Evolutionary conservation across 768 basidiomycete genomes (phyloP).

Genomic region (Xerocomellus dryophilus): DNA sequence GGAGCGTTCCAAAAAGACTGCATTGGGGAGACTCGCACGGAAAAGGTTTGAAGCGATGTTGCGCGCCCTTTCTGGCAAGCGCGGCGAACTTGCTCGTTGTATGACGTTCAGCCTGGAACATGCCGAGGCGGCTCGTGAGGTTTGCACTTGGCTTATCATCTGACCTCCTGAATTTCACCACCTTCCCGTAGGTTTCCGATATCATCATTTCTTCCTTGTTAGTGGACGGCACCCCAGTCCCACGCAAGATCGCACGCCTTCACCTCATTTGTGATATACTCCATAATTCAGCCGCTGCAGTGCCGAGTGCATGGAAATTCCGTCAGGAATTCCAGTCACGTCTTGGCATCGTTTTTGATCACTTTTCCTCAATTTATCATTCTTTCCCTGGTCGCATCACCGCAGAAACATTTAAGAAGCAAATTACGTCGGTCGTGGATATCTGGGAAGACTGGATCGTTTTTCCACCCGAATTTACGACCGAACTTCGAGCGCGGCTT

Average conservation of each 20-base stretch:
- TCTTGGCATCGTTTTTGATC: slow-evolving; percentile 93
- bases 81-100: slow-evolving; percentile 88
- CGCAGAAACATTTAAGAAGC: slow-evolving; percentile 92
- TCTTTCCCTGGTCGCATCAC: slow-evolving; percentile 96
- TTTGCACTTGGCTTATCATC: slow-evolving; percentile 29
- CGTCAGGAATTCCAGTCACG: slow-evolving; percentile 90
- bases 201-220: slow-evolving; percentile 86
- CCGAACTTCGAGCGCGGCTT: slow-evolving; percentile 67
- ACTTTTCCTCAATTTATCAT: slow-evolving; percentile 89
- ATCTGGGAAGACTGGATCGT: slow-evolving; percentile 99
- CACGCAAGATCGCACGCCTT: slow-evolving; percentile 91
- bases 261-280: slow-evolving; percentile 97
- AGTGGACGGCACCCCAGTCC: slow-evolving; percentile 93
- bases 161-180: slow-evolving; percentile 1
- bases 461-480: slow-evolving; percentile 83
- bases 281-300: slow-evolving; percentile 91
- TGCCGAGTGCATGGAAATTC: slow-evolving; percentile 97
- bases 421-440: slow-evolving; percentile 85
- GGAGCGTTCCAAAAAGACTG: slow-evolving; percentile 74
- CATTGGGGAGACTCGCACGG: slow-evolving; percentile 74
- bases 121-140: slow-evolving; percentile 93
- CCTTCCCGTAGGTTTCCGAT: slow-evolving; percentile 67
- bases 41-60: slow-evolving; percentile 89
- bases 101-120: slow-evolving; percentile 98
- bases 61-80: slow-evolving; percentile 76